A percentile compares a stretch with the other conserved stretches of the same genome.
Evolutionary conservation across 1,284 basidiomycete genomes (phyloP).

Genomic region (Salmacisia buchloeana): DNA sequence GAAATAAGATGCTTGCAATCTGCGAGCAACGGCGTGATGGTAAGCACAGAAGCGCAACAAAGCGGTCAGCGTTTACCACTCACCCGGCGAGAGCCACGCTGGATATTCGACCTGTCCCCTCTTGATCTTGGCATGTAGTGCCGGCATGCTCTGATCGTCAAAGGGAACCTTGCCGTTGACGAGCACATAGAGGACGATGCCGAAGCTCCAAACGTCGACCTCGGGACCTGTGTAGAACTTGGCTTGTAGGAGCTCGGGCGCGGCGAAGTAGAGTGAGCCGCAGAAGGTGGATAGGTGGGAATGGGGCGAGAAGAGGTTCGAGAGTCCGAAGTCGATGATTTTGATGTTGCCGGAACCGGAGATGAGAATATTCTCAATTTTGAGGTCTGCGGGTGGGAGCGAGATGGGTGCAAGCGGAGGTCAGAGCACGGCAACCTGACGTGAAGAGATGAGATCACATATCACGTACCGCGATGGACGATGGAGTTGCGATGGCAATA

Average conservation of each 20-base stretch:
- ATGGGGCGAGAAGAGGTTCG: constrained; percentile 86
- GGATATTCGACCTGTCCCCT: constrained; percentile 94
- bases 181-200: constrained; percentile 92
- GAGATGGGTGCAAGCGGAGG: neutral
- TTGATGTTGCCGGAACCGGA: constrained; percentile 98
- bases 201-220: constrained; percentile 98
- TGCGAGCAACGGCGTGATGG: constrained; percentile 40
- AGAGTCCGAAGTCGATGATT: constrained; percentile 98
- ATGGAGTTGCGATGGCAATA: constrained; percentile 97
- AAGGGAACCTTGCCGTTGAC: constrained; percentile 98
- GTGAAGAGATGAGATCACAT: neutral
- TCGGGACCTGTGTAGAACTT: constrained; percentile 95
- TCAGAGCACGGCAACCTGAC: neutral
- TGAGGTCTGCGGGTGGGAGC: constrained; percentile 73
- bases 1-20: constrained; percentile 92
- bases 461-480: constrained; percentile 67
- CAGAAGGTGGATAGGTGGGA: constrained; percentile 88
- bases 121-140: constrained; percentile 97
- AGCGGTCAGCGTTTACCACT: constrained; percentile 37
- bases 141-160: constrained; percentile 98
- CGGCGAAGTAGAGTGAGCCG: constrained; percentile 94
- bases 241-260: constrained; percentile 91
- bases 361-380: constrained; percentile 99
- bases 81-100: constrained; percentile 86
- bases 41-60: constrained; percentile 9